These are phyloP conservation scores for Aegilops umbellulata DNA, from an alignment of 176 grass and related monocot genomes.

Conservation along the genomic window DNA sequence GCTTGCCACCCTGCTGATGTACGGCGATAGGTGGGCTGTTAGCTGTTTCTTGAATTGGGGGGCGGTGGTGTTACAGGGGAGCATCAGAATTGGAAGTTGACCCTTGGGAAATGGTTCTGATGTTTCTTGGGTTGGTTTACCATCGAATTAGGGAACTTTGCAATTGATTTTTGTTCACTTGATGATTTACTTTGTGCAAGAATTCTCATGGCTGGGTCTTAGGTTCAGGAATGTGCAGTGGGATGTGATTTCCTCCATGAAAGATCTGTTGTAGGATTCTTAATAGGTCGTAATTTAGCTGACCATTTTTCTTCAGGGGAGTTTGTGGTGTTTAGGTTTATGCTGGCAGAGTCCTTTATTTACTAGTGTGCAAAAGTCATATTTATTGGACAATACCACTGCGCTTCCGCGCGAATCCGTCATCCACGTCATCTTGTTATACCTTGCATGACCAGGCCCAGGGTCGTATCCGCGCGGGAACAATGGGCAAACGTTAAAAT, in stretches of 20 bases:
- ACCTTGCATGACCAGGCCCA: too few species aligned
- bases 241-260: not conserved
- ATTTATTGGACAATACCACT: not conserved
- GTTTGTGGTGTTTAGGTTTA: not conserved
- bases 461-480: too few species aligned
- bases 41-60: not conserved
- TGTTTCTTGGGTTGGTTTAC: conserved; percentile 12
- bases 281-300: conserved; percentile 9
- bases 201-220: not conserved
- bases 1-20: not conserved
- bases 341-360: not conserved
- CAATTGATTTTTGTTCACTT: not conserved
- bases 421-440: too few species aligned
- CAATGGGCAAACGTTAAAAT: too few species aligned
- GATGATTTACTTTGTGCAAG: not conserved
- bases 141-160: conserved; percentile 1
- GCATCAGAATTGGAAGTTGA: not conserved
- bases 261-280: not conserved
- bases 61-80: not conserved
- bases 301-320: not conserved
- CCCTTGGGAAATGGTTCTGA: not conserved
- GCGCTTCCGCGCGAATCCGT: too few species aligned
- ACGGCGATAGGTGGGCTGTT: not conserved
- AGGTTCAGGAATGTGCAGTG: not conserved
- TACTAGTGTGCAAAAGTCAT: not conserved